phyloP scores from a whole-genome alignment of 2,329 filamentous ascomycete species.

The Diaporthe nobilis region DNA sequence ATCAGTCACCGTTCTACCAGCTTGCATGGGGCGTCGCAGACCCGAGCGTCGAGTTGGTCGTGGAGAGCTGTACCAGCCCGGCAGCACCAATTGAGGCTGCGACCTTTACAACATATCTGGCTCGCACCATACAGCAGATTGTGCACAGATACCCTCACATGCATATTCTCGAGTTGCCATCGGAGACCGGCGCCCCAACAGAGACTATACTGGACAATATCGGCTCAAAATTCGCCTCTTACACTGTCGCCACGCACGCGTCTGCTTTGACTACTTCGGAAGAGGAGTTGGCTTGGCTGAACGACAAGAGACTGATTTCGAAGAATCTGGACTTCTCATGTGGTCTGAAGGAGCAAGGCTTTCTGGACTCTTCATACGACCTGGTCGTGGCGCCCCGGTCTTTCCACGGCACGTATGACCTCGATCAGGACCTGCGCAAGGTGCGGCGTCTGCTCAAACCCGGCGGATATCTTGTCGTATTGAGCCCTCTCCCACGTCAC shows the following conservation, averaged over 20 bases:
- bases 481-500: background rate
- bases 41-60: background rate
- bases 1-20: background rate
- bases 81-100: slow-evolving; percentile 44
- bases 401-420: slow-evolving; percentile 46
- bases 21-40: background rate
- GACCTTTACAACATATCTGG: slow-evolving; percentile 43
- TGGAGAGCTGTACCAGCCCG: slow-evolving; percentile 48
- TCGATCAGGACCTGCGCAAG: slow-evolving; percentile 46
- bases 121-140: slow-evolving; percentile 52
- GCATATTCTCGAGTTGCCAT: slow-evolving; percentile 52
- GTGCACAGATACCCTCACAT: slow-evolving; percentile 47
- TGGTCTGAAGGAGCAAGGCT: slow-evolving; percentile 49
- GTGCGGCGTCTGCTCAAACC: slow-evolving; percentile 50
- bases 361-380: slow-evolving; percentile 47
- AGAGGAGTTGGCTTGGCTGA: too few species aligned
- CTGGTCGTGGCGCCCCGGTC: slow-evolving; percentile 51
- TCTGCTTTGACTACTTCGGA: slow-evolving; percentile 2
- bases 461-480: slow-evolving; percentile 51
- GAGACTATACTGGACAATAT: slow-evolving; percentile 50
- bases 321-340: slow-evolving; percentile 48
- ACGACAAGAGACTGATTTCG: background rate
- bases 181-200: slow-evolving; percentile 57
- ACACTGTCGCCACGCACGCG: slow-evolving; percentile 53
- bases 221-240: slow-evolving; percentile 51